phyloP scores from a whole-genome alignment of 2,329 filamentous ascomycete species.

The Triangularia setosa region DNA sequence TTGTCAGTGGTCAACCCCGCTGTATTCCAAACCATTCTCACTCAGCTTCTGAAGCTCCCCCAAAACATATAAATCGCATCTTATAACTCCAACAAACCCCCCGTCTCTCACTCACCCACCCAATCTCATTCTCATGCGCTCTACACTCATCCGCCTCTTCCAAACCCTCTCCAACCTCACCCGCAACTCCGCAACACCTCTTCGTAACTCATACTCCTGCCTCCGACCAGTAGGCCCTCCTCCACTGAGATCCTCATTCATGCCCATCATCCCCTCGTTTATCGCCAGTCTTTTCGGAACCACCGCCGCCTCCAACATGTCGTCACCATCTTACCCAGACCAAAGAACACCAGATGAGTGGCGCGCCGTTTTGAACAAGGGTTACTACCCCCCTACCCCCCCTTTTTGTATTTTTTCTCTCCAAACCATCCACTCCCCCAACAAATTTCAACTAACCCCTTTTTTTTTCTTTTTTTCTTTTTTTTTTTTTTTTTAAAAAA shows the following conservation, averaged over 20 bases:
- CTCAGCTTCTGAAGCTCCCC: not conserved
- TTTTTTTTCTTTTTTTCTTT: not conserved
- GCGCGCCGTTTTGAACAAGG: constrained; percentile 72
- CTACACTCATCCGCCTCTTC: constrained; percentile 43
- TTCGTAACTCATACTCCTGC: not conserved
- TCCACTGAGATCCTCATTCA: constrained; percentile 46
- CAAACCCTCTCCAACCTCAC: constrained; percentile 46
- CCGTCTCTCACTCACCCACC: constrained; percentile 3
- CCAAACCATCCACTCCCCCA: not conserved
- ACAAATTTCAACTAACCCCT: too few species aligned
- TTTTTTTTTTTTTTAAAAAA: not conserved
- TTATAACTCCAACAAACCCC: not conserved
- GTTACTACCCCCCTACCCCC: constrained; percentile 30
- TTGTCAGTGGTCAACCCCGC: constrained; percentile 5
- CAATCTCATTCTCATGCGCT: constrained; percentile 41
- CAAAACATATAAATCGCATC: not conserved
- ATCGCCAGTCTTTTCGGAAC: constrained; percentile 70
- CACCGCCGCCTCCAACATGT: constrained; percentile 45
- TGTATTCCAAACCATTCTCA: not conserved
- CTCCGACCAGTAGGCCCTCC: not conserved
- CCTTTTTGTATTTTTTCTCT: not conserved
- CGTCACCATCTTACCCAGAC: constrained; percentile 59
- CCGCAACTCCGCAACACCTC: constrained; percentile 24
- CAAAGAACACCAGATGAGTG: constrained; percentile 80
- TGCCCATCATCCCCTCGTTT: constrained; percentile 71